These are phyloP conservation scores for Flaveria brownii DNA, from an alignment of 129 eudicot species.

Conservation along the genomic window DNA sequence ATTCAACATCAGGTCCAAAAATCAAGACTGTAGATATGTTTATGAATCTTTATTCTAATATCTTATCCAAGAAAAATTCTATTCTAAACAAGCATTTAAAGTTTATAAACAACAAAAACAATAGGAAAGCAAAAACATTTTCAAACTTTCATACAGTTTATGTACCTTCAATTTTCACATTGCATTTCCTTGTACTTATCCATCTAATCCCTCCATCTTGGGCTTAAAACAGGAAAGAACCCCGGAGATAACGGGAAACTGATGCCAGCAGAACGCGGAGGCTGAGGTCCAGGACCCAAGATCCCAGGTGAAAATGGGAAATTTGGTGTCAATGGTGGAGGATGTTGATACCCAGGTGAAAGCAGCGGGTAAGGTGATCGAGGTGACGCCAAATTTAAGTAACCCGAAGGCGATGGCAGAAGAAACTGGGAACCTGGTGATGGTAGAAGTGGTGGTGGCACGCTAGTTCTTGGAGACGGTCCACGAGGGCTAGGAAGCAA, in stretches of 20 bases:
- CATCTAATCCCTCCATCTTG: constrained; percentile 84
- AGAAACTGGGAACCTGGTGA: constrained; percentile 76
- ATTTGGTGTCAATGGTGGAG: constrained; percentile 81
- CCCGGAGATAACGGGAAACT: constrained; percentile 79
- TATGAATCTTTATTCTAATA: background rate
- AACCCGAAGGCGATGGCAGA: constrained; percentile 79
- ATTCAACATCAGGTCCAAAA: background rate
- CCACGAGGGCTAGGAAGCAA: constrained; percentile 58
- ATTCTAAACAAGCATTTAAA: constrained; percentile 35
- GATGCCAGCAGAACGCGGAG: constrained; percentile 83
- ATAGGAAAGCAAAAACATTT: constrained; percentile 29
- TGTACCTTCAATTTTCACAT: constrained; percentile 38
- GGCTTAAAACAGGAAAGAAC: constrained; percentile 71
- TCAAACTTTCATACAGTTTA: constrained; percentile 37
- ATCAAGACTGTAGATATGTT: background rate
- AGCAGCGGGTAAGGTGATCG: constrained; percentile 83
- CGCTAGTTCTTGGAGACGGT: constrained; percentile 57
- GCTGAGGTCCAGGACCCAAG: constrained; percentile 54
- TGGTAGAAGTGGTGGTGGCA: constrained; percentile 59
- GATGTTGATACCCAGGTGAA: constrained; percentile 78
- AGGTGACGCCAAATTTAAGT: constrained; percentile 67
- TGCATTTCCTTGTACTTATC: constrained; percentile 24
- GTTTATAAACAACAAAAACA: constrained; percentile 38
- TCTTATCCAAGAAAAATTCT: background rate
- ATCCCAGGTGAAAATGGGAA: constrained; percentile 62